phyloP scores from a whole-genome alignment of 371 early-diverging fungal species.

The Blakeslea trispora region DNA sequence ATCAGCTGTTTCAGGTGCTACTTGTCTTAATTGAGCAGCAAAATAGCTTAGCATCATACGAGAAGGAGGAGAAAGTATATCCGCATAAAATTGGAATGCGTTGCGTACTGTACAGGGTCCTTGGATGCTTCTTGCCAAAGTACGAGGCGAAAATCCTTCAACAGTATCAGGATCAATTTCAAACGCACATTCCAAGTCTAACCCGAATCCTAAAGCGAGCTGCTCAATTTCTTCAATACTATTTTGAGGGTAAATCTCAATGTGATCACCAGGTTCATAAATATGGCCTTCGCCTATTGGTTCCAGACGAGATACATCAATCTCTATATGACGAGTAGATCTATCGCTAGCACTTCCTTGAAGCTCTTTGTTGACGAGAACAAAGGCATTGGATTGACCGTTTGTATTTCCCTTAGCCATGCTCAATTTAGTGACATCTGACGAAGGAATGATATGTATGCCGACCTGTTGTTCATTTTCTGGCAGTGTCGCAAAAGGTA shows the following conservation, averaged over 20 bases:
- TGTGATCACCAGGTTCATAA: conserved; percentile 57
- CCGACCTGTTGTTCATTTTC: conserved; percentile 4
- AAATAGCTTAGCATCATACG: conserved; percentile 41
- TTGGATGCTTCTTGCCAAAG: conserved; percentile 44
- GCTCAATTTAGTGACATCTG: conserved; percentile 25
- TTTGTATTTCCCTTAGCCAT: conserved; percentile 28
- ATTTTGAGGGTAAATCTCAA: conserved; percentile 55
- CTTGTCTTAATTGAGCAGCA: conserved; percentile 36
- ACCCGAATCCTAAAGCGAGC: conserved; percentile 45
- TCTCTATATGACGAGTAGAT: conserved; percentile 51
- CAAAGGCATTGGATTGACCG: conserved; percentile 22
- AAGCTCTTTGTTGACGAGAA: conserved; percentile 33
- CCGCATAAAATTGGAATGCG: conserved; percentile 48
- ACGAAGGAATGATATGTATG: conserved; percentile 24
- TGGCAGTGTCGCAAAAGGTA: conserved; percentile 55
- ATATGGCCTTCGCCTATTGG: conserved; percentile 25
- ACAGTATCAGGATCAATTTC: conserved; percentile 33
- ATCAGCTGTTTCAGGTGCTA: conserved; percentile 31
- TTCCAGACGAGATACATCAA: conserved; percentile 32
- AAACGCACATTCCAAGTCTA: conserved; percentile 53
- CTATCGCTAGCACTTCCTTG: conserved; percentile 26
- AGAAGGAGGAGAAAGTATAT: conserved; percentile 45
- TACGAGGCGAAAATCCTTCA: conserved; percentile 39
- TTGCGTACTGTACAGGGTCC: conserved; percentile 55
- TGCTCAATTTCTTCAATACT: conserved; percentile 32